Conservation (phyloP, 2,329 filamentous ascomycete species). For the Aureobasidium sp. region DNA sequence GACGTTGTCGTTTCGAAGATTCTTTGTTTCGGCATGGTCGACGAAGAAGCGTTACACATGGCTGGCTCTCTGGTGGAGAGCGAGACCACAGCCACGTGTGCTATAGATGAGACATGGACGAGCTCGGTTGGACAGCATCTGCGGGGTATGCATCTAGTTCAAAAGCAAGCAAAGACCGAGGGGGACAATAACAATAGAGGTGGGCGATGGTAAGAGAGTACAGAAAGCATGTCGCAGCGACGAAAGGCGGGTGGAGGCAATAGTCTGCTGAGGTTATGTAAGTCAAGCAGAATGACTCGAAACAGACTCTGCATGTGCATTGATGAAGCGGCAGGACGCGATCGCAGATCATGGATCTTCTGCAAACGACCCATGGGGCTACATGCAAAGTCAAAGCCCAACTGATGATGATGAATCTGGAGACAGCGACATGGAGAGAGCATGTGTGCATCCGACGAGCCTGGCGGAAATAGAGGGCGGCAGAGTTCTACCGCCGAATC, state of each 20-base stretch:
- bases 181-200: background rate
- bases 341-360: constrained; percentile 2
- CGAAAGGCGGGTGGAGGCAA: background rate
- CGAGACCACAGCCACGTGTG: constrained; percentile 9
- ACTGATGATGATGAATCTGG: background rate
- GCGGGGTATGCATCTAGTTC: constrained; percentile 11
- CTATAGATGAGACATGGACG: constrained; percentile 5
- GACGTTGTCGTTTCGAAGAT: constrained; percentile 14
- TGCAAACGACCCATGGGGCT: constrained; percentile 3
- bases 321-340: background rate
- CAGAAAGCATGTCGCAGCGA: background rate
- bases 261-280: constrained; percentile 4
- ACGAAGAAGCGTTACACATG: background rate
- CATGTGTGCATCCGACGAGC: no score
- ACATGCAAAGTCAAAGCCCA: background rate
- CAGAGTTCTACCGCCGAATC: no score
- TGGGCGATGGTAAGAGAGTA: background rate
- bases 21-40: background rate
- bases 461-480: no score
- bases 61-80: background rate
- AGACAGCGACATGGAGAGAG: no score
- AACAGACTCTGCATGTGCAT: constrained; percentile 3
- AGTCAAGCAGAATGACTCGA: constrained; percentile 1
- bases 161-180: background rate
- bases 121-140: background rate